Base-by-base conservation (phyloP, 1,284 basidiomycete species). In the Cryptococcus neoformans region DNA sequence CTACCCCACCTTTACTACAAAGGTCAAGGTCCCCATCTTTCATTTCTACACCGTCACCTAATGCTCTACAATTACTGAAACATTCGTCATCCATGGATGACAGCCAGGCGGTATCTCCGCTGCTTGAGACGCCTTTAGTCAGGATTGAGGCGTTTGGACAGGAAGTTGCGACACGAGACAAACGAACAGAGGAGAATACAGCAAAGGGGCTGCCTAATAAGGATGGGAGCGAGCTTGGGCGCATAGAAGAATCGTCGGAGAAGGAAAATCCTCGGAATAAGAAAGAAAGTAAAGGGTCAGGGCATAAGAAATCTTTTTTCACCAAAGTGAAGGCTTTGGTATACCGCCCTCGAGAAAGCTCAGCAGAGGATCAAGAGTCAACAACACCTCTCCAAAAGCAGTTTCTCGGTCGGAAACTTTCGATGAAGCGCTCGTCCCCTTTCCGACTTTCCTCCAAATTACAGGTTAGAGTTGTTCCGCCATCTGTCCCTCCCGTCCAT, bases 141-240 rank as follows among this genome's bases (percentile, higher is more conserved):
- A 47, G 53, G 28, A 52, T 49, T 37, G 53, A 53, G 12, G 52
- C 45, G 4, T 58, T 55, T 28, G 57, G 57, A 21, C 14, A 47
- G n/a, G 47, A 54, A 9, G 48, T 50, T 45, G 44, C 35, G 12
- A 51, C 40, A 14, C 11, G 17, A 9, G 56, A 57, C 34, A 37
- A 53, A n/a, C 48, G 47, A 35, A 50, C 49, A 3, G 51, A 53
- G 34, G 47, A 51, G 42, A 44, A 7, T 7, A 17, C 42, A 44
- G 42, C 42, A 14, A 44, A 17, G n/a, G 14, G 21, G n/a, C n/a
- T 17, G 42, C 10, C n/a, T 14, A 17, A 17, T 44, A 17, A 9
- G 21, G 42, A 16, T 17, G n/a, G n/a, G n/a, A 14, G 8, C 21
- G 10, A 17, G 21, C n/a, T 44, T 17, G 7, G 2, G 21, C 21